Evolutionary conservation across 2,329 filamentous ascomycete genomes (phyloP).

Genomic region (Aspergillus transmontanensis): DNA sequence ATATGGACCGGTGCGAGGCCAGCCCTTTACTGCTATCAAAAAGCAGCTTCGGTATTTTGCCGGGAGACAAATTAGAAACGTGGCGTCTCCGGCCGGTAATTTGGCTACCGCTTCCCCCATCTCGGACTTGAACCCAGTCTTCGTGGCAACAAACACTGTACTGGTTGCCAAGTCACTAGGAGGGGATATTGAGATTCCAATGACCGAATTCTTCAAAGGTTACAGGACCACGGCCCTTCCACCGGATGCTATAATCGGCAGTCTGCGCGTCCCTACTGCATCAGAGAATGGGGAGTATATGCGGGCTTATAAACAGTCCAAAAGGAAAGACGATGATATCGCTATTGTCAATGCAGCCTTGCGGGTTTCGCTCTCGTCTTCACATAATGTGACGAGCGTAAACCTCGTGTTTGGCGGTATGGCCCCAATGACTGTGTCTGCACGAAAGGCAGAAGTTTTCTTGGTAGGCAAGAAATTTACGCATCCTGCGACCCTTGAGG

Average conservation of each 20-base stretch:
- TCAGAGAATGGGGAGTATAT: conserved; percentile 78
- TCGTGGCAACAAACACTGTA: conserved; percentile 82
- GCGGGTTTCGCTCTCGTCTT: conserved; percentile 69
- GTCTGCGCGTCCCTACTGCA: conserved; percentile 80
- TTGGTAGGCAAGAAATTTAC: conserved; percentile 78
- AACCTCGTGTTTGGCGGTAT: conserved; percentile 93
- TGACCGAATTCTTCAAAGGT: conserved; percentile 88
- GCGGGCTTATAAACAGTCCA: conserved; percentile 91
- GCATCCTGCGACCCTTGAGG: conserved; percentile 81
- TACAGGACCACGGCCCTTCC: conserved; percentile 84
- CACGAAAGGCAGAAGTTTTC: conserved; percentile 74
- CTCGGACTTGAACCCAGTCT: conserved; percentile 91
- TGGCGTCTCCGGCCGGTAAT: conserved; percentile 95
- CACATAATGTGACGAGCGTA: conserved; percentile 70
- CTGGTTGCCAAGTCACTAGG: conserved; percentile 77
- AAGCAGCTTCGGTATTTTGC: conserved; percentile 96
- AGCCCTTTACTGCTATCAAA: conserved; percentile 86
- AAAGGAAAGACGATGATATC: conserved; percentile 97
- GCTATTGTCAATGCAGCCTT: conserved; percentile 92
- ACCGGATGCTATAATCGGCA: conserved; percentile 79
- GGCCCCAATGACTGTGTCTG: conserved; percentile 87
- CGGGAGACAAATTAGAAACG: conserved; percentile 91
- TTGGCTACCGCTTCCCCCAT: conserved; percentile 93
- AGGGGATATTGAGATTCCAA: conserved; percentile 80
- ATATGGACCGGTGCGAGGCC: conserved; percentile 71